Conservation (phyloP, 2,329 filamentous ascomycete genomes). For the Ophidiomyces ophidiicola region DNA sequence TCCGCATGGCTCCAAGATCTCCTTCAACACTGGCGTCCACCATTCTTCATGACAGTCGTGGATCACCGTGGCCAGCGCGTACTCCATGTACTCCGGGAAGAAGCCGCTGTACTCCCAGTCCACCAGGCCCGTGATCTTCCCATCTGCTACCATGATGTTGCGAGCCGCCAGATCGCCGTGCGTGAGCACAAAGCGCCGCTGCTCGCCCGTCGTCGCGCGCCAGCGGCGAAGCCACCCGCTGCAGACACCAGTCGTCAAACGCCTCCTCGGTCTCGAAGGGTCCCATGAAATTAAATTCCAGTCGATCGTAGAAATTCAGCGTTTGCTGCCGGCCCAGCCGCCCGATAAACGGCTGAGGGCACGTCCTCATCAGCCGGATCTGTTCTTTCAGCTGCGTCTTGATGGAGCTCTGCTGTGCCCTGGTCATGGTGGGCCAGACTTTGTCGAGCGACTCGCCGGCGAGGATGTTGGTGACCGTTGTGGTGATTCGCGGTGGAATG, state of each 20-base stretch:
- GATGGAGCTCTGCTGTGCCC: constrained; percentile 7
- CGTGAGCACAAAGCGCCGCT: constrained; percentile 8
- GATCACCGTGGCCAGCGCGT: background rate
- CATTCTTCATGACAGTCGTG: background rate
- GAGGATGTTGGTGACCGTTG: constrained; percentile 11
- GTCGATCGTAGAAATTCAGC: constrained; percentile 12
- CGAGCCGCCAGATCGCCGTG: constrained; percentile 17
- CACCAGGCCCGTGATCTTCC: constrained; percentile 17
- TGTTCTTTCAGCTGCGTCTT: constrained; percentile 8
- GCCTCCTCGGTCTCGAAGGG: constrained; percentile 14
- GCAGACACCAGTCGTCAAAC: constrained; percentile 14
- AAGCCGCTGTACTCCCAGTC: constrained; percentile 19
- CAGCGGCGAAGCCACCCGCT: too few relatives aligned
- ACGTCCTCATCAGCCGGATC: constrained; percentile 12
- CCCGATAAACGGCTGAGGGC: constrained; percentile 16
- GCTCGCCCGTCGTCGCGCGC: background rate
- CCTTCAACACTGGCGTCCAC: background rate
- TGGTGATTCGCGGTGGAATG: background rate
- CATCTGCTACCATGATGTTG: constrained; percentile 16
- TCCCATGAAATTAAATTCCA: constrained; percentile 13
- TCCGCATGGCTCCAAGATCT: background rate
- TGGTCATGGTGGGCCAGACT: constrained; percentile 8
- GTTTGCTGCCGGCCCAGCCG: constrained; percentile 12
- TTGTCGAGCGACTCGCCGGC: constrained; percentile 9
- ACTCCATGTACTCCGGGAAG: constrained; percentile 14